Conservation (phyloP, 2,329 filamentous ascomycete genomes). For the Bipolaris victoriae region DNA sequence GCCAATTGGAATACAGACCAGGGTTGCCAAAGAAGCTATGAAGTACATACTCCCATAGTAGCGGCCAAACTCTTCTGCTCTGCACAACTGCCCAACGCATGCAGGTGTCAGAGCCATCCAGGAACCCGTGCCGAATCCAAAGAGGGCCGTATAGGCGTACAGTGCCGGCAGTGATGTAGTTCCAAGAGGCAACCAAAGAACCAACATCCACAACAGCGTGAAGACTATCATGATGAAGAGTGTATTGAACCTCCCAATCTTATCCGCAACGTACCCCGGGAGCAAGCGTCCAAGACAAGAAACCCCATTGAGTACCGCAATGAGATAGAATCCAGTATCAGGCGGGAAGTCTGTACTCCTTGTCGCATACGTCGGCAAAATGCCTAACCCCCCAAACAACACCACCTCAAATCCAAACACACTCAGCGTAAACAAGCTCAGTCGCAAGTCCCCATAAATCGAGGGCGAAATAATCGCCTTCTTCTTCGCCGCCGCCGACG, state of each 20-base stretch:
- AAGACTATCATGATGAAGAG: constrained; percentile 46
- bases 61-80: constrained; percentile 56
- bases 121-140: constrained; percentile 57
- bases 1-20: constrained; percentile 46
- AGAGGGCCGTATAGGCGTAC: constrained; percentile 51
- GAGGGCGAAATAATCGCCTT: constrained; percentile 46
- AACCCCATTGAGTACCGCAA: constrained; percentile 50
- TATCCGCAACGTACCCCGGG: constrained; percentile 50
- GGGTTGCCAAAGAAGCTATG: constrained; percentile 43
- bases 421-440: constrained; percentile 44
- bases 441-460: constrained; percentile 43
- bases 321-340: constrained; percentile 45
- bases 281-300: constrained; percentile 51
- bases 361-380: constrained; percentile 51
- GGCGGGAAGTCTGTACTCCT: constrained; percentile 44
- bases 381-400: constrained; percentile 51
- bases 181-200: constrained; percentile 45
- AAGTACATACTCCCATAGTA: constrained; percentile 59
- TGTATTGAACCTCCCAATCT: constrained; percentile 51
- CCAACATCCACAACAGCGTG: constrained; percentile 46
- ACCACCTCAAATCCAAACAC: constrained; percentile 48
- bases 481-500: constrained; percentile 37
- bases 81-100: constrained; percentile 57
- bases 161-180: constrained; percentile 41
- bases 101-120: constrained; percentile 55